phyloP scores from a whole-genome alignment of 371 early-diverging fungal genomes.

The Massospora cicadina region DNA sequence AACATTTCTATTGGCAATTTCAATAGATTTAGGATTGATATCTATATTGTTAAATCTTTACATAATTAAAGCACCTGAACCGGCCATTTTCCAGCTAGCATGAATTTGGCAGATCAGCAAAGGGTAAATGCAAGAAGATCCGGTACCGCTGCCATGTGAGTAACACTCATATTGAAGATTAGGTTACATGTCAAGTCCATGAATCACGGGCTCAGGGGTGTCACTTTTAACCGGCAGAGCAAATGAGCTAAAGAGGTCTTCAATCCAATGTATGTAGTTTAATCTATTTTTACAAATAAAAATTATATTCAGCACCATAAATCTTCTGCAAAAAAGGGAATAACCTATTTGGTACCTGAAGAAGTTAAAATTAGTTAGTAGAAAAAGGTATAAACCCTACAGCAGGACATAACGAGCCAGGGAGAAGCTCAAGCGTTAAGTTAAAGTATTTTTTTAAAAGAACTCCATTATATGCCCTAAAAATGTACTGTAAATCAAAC shows the following conservation, averaged over 20 bases:
- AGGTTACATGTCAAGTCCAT: background rate
- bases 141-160: background rate
- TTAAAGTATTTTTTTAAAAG: slow-evolving; percentile 5
- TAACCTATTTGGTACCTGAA: slow-evolving; percentile 3
- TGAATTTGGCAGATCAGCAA: slow-evolving; percentile 4
- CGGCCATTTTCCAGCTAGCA: slow-evolving; percentile 1
- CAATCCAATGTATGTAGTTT: background rate
- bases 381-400: background rate
- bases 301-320: background rate
- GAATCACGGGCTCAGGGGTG: background rate
- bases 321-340: background rate
- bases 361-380: background rate
- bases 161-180: background rate
- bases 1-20: background rate
- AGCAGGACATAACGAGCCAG: background rate
- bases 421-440: background rate
- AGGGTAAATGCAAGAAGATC: slow-evolving; percentile 2
- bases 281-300: background rate
- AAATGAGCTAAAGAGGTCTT: background rate
- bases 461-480: background rate
- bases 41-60: background rate
- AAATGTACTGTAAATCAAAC: background rate
- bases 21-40: slow-evolving; percentile 1
- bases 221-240: background rate
- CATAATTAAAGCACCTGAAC: background rate